Evolutionary conservation across 2,329 filamentous ascomycete species (phyloP).

Genomic region (Colletotrichum horii): DNA sequence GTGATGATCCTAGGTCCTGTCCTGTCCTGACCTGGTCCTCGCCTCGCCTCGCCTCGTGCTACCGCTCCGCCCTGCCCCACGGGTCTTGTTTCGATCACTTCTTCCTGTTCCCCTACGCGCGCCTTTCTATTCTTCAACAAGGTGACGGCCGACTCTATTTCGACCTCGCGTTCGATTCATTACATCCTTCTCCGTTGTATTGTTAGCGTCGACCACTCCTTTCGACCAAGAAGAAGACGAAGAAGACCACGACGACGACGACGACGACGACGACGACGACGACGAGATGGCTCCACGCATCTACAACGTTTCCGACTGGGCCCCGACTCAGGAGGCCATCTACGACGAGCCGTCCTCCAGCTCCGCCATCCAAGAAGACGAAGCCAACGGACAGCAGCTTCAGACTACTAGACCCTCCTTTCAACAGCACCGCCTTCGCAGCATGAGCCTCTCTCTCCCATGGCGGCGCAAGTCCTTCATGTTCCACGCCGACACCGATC

Average conservation of each 20-base stretch:
- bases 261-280: not conserved
- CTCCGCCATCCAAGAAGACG: slow-evolving; percentile 22
- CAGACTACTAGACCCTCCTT: slow-evolving; percentile 24
- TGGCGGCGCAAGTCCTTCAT: slow-evolving; percentile 54
- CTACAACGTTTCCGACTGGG: slow-evolving; percentile 47
- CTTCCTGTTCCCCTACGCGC: not conserved
- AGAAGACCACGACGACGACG: not conserved
- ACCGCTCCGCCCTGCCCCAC: not conserved
- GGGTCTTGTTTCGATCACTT: not conserved
- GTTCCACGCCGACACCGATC: slow-evolving; percentile 36
- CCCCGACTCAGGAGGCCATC: slow-evolving; percentile 47
- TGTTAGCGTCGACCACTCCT: not conserved
- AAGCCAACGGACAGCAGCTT: slow-evolving; percentile 22
- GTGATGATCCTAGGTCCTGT: not conserved
- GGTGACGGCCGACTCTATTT: not conserved
- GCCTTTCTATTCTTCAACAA: not conserved
- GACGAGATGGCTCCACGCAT: slow-evolving; percentile 39
- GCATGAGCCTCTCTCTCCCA: slow-evolving; percentile 54
- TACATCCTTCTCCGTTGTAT: not conserved
- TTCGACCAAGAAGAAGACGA: not conserved
- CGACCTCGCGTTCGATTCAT: not conserved
- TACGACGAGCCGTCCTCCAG: slow-evolving; percentile 33
- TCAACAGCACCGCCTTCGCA: slow-evolving; percentile 47
- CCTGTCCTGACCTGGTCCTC: not conserved
- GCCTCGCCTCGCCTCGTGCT: not conserved